phyloP scores from a whole-genome alignment of 768 basidiomycete species.

The Tulasnella sp. region DNA sequence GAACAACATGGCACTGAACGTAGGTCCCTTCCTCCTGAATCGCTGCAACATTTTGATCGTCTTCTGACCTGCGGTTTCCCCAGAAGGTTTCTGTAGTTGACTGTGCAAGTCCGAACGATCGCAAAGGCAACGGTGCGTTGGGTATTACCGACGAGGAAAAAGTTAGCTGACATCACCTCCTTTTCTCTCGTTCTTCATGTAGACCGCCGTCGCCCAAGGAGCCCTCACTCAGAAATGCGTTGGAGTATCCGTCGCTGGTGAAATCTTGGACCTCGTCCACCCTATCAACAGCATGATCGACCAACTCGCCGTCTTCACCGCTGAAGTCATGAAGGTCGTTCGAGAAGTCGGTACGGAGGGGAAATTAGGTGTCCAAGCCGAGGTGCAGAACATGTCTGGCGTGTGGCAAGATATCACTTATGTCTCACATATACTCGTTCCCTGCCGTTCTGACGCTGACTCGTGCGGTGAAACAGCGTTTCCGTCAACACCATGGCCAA shows the following conservation, averaged over 20 bases:
- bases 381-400: conserved; percentile 93
- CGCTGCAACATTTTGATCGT: background rate
- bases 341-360: conserved; percentile 97
- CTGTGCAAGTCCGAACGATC: conserved; percentile 87
- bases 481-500: conserved; percentile 98
- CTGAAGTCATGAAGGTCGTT: conserved; percentile 89
- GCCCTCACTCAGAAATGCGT: conserved; percentile 90
- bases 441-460: background rate
- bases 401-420: conserved; percentile 99
- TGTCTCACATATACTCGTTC: conserved; percentile 61
- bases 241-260: conserved; percentile 87
- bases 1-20: conserved; percentile 91
- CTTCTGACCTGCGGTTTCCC: conserved; percentile 13
- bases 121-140: conserved; percentile 76
- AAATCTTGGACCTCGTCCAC: conserved; percentile 91
- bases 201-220: conserved; percentile 88
- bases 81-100: conserved; percentile 46
- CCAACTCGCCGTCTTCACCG: conserved; percentile 59
- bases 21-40: conserved; percentile 33
- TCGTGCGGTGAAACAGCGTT: conserved; percentile 45
- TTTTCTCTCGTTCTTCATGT: background rate
- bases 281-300: conserved; percentile 91
- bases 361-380: conserved; percentile 93
- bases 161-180: background rate
- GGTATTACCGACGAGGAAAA: background rate